Evolutionary conservation across 75 land plant species (phyloP).

Genomic region (Selaginella moellendorffii): DNA sequence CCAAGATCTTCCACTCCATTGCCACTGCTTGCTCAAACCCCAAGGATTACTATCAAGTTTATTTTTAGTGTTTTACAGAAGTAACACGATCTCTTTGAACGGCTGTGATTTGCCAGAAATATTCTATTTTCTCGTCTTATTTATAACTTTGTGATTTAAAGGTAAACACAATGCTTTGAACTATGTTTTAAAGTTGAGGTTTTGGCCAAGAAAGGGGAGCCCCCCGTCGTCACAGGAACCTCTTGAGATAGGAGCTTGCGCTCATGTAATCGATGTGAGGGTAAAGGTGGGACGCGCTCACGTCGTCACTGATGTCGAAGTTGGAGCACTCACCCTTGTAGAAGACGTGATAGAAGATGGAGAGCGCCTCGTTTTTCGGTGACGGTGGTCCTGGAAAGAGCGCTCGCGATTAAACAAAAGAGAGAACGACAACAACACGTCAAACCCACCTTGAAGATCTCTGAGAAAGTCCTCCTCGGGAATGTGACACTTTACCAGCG

Average conservation of each 20-base stretch:
- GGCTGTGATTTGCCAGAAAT: too few relatives aligned
- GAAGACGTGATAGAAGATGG: constrained; percentile 28
- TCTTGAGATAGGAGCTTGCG: constrained; percentile 27
- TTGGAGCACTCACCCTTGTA: constrained; percentile 29
- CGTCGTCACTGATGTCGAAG: constrained; percentile 22
- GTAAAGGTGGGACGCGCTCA: constrained; percentile 30
- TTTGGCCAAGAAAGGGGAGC: too few relatives aligned
- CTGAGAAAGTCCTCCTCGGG: constrained; percentile 29
- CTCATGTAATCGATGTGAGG: constrained; percentile 26
- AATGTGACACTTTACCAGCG: constrained; percentile 18
- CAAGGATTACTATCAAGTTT: too few relatives aligned
- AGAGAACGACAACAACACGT: background rate
- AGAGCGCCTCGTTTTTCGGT: constrained; percentile 32
- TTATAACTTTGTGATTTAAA: too few relatives aligned
- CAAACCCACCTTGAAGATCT: constrained; percentile 21
- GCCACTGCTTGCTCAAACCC: too few relatives aligned
- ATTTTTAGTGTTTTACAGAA: too few relatives aligned
- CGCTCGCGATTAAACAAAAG: background rate
- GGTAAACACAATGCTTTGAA: too few relatives aligned
- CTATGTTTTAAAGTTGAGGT: too few relatives aligned
- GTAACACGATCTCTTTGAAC: too few relatives aligned
- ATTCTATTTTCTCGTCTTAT: too few relatives aligned
- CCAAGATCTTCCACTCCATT: too few relatives aligned
- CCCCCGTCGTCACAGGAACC: too few relatives aligned
- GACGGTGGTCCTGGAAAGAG: constrained; percentile 19